These are phyloP conservation scores for Penicillium glabrum DNA, from an alignment of 2,329 filamentous ascomycete genomes.

Conservation along the genomic window DNA sequence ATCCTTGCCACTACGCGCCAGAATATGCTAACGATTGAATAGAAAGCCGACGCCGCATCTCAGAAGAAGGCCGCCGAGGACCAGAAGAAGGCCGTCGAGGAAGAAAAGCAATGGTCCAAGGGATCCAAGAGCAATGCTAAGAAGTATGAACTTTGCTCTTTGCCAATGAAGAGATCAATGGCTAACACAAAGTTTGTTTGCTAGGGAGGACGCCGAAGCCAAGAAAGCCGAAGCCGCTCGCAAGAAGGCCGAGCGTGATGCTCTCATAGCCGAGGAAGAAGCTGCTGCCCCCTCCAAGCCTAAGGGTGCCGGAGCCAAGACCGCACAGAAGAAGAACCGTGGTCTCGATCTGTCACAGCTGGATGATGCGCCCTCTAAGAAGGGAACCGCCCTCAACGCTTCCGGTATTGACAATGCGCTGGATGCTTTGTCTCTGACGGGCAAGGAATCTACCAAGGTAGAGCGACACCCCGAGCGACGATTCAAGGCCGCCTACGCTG, in stretches of 20 bases:
- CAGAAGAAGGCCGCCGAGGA: conserved; percentile 73
- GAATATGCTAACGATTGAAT: conserved; percentile 28
- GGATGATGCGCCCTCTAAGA: conserved; percentile 56
- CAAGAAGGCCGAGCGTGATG: conserved; percentile 91
- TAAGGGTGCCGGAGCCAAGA: conserved; percentile 58
- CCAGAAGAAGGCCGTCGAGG: conserved; percentile 63
- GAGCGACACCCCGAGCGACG: conserved; percentile 87
- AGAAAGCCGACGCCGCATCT: conserved; percentile 86
- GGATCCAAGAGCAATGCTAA: conserved; percentile 82
- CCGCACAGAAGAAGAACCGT: conserved; percentile 56
- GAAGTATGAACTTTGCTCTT: conserved; percentile 59
- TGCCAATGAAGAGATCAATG: neutral
- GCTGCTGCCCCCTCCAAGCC: conserved; percentile 60
- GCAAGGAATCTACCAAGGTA: conserved; percentile 63
- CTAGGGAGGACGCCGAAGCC: conserved; percentile 77
- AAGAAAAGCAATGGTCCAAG: conserved; percentile 78
- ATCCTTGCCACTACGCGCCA: conserved; percentile 14
- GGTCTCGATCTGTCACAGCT: conserved; percentile 76
- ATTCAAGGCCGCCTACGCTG: conserved; percentile 80
- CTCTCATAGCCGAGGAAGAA: conserved; percentile 80
- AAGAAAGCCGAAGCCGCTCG: conserved; percentile 79
- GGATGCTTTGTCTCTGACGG: conserved; percentile 74
- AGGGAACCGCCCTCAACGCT: conserved; percentile 68
- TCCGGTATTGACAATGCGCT: conserved; percentile 91
- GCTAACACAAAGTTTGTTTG: neutral